These are phyloP conservation scores for Drechslerella dactyloides DNA, from an alignment of 2,329 filamentous ascomycete genomes.

Conservation along the genomic window DNA sequence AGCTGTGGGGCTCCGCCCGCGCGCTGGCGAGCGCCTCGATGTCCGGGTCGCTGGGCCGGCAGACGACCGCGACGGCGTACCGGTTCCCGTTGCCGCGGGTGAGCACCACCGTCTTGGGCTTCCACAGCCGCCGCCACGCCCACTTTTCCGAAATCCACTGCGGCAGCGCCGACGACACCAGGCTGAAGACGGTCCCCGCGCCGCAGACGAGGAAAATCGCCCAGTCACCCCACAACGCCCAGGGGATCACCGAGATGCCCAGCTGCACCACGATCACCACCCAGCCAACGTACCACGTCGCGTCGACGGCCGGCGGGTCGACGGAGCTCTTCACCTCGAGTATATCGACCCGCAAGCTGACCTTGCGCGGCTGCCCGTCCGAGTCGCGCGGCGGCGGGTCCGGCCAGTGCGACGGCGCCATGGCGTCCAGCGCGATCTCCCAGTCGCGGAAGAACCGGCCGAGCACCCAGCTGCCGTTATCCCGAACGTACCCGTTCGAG, in stretches of 20 bases:
- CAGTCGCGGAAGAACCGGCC: constrained; percentile 60
- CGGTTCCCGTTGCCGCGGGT: constrained; percentile 60
- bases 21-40: constrained; percentile 60
- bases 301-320: constrained; percentile 35
- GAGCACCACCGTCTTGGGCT: constrained; percentile 56
- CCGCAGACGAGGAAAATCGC: constrained; percentile 59
- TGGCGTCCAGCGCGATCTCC: constrained; percentile 52
- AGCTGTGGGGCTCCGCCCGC: constrained; percentile 27
- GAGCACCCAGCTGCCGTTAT: constrained; percentile 60
- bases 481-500: constrained; percentile 57
- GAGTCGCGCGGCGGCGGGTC: constrained; percentile 25
- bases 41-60: constrained; percentile 57
- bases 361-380: constrained; percentile 24
- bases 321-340: constrained; percentile 33
- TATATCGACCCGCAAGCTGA: constrained; percentile 38
- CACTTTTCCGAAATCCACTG: constrained; percentile 62
- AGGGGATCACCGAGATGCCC: constrained; percentile 57
- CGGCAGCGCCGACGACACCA: constrained; percentile 57
- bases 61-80: constrained; percentile 59
- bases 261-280: constrained; percentile 55
- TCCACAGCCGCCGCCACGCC: constrained; percentile 56
- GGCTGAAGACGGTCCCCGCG: constrained; percentile 58
- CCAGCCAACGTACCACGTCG: constrained; percentile 45
- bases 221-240: constrained; percentile 57
- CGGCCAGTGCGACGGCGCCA: constrained; percentile 17